phyloP scores from a whole-genome alignment of 75 land plant species.

The Picea glauca region DNA sequence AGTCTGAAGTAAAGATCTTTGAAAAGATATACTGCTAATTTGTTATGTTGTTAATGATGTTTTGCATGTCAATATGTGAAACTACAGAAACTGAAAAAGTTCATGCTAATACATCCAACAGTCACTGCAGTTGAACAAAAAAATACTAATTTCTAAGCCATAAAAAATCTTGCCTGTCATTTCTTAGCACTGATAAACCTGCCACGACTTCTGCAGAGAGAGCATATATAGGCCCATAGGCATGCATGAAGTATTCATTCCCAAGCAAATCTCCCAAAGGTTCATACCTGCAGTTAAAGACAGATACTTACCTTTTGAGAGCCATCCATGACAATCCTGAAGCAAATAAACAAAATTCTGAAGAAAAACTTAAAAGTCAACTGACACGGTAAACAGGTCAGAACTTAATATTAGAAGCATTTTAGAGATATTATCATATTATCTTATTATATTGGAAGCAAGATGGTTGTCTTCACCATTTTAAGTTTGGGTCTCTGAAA shows the following conservation, averaged over 20 bases:
- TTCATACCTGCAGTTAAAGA: slow-evolving; percentile 70
- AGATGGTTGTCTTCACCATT: slow-evolving; percentile 56
- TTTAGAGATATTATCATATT: not conserved
- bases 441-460: not conserved
- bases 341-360: not conserved
- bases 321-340: not conserved
- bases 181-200: slow-evolving; percentile 60
- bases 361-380: not conserved
- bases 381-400: not conserved
- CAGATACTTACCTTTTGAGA: not conserved
- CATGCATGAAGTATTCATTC: slow-evolving; percentile 84
- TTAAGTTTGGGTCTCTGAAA: slow-evolving; percentile 72
- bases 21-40: too few relatives aligned
- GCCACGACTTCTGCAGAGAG: slow-evolving; percentile 86
- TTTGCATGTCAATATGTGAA: too few relatives aligned
- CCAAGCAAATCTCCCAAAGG: slow-evolving; percentile 73
- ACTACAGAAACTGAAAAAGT: not conserved
- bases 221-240: slow-evolving; percentile 96
- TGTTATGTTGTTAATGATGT: too few relatives aligned
- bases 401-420: not conserved
- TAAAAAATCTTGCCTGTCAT: slow-evolving; percentile 54
- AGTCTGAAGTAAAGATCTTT: too few relatives aligned
- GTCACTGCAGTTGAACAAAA: not conserved
- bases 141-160: not conserved
- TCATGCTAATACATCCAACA: not conserved